phyloP scores from a whole-genome alignment of 257 asterid species.

The Solanum pinnatisectum region DNA sequence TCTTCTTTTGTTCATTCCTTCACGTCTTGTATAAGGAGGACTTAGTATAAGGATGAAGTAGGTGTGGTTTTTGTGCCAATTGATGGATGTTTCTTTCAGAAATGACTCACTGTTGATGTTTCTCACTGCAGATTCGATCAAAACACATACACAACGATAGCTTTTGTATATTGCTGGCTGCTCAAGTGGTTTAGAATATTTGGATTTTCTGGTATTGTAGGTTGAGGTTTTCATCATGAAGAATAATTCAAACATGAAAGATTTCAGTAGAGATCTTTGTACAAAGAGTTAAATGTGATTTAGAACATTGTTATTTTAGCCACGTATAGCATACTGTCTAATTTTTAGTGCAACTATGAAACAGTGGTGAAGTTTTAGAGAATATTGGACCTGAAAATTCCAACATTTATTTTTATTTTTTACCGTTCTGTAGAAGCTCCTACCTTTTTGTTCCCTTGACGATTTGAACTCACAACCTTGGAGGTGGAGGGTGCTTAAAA shows the following conservation, averaged over 20 bases:
- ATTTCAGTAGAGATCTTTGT: not conserved
- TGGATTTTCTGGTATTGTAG: not conserved
- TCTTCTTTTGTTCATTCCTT: not conserved
- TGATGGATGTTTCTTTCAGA: not conserved
- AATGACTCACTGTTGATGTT: not conserved
- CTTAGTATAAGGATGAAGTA: not conserved
- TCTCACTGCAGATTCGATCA: not conserved
- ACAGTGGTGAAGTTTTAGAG: not conserved
- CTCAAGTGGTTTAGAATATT: not conserved
- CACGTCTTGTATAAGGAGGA: not conserved
- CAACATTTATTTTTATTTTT: not conserved
- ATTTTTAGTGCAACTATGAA: not conserved
- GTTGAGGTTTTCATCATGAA: not conserved
- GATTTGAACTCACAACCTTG: not conserved
- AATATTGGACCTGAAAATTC: not conserved
- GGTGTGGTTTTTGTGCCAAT: not conserved
- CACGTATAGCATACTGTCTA: not conserved
- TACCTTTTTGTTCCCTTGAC: too few relatives aligned
- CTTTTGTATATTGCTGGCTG: not conserved
- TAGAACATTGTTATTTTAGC: not conserved
- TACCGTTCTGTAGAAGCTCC: not conserved
- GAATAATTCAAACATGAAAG: not conserved
- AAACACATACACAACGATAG: not conserved
- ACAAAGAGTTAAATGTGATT: not conserved
- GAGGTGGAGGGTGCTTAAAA: not conserved